Conservation (phyloP, 768 basidiomycete genomes). For the Hypholoma sublateritium region DNA sequence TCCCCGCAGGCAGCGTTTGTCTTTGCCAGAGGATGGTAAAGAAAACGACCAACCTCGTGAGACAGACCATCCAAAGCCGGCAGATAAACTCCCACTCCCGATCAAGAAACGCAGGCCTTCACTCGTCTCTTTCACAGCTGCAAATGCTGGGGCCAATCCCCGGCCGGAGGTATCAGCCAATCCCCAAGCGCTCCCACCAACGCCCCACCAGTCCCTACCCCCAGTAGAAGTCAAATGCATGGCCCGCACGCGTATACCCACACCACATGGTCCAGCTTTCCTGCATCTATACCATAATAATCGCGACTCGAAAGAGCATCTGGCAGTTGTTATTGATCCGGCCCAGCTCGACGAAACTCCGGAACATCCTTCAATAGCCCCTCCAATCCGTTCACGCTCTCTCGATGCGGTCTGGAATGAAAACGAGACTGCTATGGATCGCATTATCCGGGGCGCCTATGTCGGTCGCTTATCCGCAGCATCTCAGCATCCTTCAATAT, state of each 20-base stretch:
- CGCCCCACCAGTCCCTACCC: slow-evolving; percentile 20
- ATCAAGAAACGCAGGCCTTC: slow-evolving; percentile 42
- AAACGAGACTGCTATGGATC: slow-evolving; percentile 89
- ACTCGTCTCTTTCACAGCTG: slow-evolving; percentile 20
- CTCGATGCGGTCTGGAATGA: slow-evolving; percentile 85
- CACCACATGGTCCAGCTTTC: slow-evolving; percentile 90
- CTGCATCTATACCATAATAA: slow-evolving; percentile 95
- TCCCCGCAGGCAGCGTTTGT: slow-evolving; percentile 62
- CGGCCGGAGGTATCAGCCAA: slow-evolving; percentile 23
- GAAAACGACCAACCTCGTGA: slow-evolving; percentile 48
- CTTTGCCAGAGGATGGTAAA: slow-evolving; percentile 40
- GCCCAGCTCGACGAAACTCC: slow-evolving; percentile 67
- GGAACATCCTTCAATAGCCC: slow-evolving; percentile 34
- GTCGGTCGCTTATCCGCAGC: slow-evolving; percentile 75
- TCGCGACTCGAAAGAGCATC: slow-evolving; percentile 89
- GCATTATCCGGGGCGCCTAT: slow-evolving; percentile 92
- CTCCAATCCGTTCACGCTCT: slow-evolving; percentile 74
- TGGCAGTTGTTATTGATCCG: slow-evolving; percentile 92
- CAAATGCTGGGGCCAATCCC: slow-evolving; percentile 23
- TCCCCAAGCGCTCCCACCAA: slow-evolving; percentile 18
- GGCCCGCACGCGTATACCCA: slow-evolving; percentile 96
- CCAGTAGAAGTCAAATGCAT: slow-evolving; percentile 84
- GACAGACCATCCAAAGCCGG: slow-evolving; percentile 34
- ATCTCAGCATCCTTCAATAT: slow-evolving; percentile 44
- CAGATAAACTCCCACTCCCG: slow-evolving; percentile 38